Base-by-base conservation (phyloP, 305 asterid species). In the Solanum hybrid region DNA sequence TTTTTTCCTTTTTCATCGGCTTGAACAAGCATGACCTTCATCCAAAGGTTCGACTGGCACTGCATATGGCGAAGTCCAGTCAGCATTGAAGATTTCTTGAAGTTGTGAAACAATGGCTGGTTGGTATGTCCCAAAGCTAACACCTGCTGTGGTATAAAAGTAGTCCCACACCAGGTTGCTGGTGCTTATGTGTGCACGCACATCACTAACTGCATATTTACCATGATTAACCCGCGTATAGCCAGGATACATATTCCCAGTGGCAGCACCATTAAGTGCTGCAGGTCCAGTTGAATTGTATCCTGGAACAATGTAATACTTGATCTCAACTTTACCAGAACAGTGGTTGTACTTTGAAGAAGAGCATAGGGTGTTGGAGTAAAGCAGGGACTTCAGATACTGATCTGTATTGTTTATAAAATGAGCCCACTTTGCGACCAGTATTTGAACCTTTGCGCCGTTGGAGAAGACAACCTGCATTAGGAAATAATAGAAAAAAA, bases 131-230 rank as follows among this genome's bases (percentile, higher is more conserved):
- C 98, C 98, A 77, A 97, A 96, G 92, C 99, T 94, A 79, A 96
- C 94, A 69, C 98, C 98, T 20, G 98, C 94, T 0, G 98, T 94
- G 6, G 94, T 26, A 77, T 95, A 96, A 89, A 97, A 97, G 93
- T 96, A 97, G 89, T 97, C 99, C 98, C 98, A 95, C 13, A 96
- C 84, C 29, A 97, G 94, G 91, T 97, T 97, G 73, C 98, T 96
- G 78, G 99, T 96, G 89, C 98, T 95, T 31, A 96, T 93, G 86
- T 96, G 98, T 60, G 97, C 98, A 85, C 97, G 93, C 73, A 92
- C 92, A 79, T 96, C 95, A 77, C 97, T 96, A 40, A 95, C 99
- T 31, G 96, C 97, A 79, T 96, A 96, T 92, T 96, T 96, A 76
- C 98, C 98, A 80, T 96, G 98, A 94, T 96, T 96, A 86, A 96